Conservation (phyloP, 164 flowering plant species). For the Umbellularia californica region DNA sequence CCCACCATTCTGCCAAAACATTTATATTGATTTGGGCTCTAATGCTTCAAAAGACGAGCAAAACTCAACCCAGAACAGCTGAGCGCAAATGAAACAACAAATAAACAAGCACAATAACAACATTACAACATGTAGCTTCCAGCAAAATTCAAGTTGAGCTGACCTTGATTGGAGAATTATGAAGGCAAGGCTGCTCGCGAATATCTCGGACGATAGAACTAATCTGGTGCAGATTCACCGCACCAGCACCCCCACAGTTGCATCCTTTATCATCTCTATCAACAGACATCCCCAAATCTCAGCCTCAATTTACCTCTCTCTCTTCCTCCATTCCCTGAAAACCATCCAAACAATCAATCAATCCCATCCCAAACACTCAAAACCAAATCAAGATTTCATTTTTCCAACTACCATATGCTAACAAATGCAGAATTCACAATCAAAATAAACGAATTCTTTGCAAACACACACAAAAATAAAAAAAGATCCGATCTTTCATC, state of each 20-base stretch:
- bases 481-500: no score
- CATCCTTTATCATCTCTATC: slow-evolving; percentile 58
- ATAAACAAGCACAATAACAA: not conserved
- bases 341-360: slow-evolving; percentile 1
- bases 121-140: not conserved
- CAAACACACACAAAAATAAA: not conserved
- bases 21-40: not conserved
- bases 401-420: no score
- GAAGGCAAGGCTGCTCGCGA: slow-evolving; percentile 73
- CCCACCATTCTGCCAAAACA: not conserved
- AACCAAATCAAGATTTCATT: no score
- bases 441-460: not conserved
- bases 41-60: not conserved
- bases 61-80: not conserved
- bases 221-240: slow-evolving; percentile 46
- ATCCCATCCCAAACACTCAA: not conserved
- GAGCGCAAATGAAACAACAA: not conserved
- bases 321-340: slow-evolving; percentile 9
- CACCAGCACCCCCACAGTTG: slow-evolving; percentile 54
- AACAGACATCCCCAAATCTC: slow-evolving; percentile 39
- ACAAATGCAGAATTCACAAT: not conserved
- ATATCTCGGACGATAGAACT: slow-evolving; percentile 68
- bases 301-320: not conserved
- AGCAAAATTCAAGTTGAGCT: not conserved
- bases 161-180: slow-evolving; percentile 66